Conservation (phyloP, 768 basidiomycete species). For the Boletus vinaceobasis region DNA sequence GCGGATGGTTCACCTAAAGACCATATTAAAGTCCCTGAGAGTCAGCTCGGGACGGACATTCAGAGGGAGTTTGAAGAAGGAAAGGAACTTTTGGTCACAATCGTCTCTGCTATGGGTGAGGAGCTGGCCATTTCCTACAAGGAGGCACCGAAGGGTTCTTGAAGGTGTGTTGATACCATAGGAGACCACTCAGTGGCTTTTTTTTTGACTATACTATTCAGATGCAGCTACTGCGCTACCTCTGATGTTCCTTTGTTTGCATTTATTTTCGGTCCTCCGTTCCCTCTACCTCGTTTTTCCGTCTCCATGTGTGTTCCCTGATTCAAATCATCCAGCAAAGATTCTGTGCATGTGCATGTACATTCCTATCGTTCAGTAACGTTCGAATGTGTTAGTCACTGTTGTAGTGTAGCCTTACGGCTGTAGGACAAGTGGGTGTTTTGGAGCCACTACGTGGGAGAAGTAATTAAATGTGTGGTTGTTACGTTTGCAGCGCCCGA, state of each 20-base stretch:
- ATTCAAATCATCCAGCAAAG: constrained; percentile 21
- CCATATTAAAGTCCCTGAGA: constrained; percentile 91
- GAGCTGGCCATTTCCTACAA: constrained; percentile 89
- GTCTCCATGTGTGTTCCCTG: constrained; percentile 8
- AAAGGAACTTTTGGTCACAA: constrained; percentile 85
- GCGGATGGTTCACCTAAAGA: constrained; percentile 79
- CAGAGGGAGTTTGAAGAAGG: constrained; percentile 69
- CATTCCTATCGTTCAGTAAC: constrained; percentile 25
- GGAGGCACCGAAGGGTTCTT: constrained; percentile 73
- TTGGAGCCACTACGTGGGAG: constrained; percentile 1
- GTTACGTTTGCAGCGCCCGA: background rate
- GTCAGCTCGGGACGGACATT: constrained; percentile 75
- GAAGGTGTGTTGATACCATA: constrained; percentile 13
- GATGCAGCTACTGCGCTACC: background rate
- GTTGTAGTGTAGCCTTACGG: constrained; percentile 24
- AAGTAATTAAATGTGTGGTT: constrained; percentile 1
- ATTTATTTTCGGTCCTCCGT: constrained; percentile 12
- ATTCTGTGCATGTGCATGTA: constrained; percentile 26
- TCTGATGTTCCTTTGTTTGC: constrained; percentile 15
- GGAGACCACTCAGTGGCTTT: background rate
- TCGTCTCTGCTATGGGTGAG: constrained; percentile 88
- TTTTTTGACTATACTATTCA: background rate
- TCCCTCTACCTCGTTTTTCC: constrained; percentile 4
- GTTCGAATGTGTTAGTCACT: constrained; percentile 27
- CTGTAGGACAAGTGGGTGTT: constrained; percentile 11